phyloP scores from a whole-genome alignment of 805 yeast species.

The Candida jianshihensis region DNA sequence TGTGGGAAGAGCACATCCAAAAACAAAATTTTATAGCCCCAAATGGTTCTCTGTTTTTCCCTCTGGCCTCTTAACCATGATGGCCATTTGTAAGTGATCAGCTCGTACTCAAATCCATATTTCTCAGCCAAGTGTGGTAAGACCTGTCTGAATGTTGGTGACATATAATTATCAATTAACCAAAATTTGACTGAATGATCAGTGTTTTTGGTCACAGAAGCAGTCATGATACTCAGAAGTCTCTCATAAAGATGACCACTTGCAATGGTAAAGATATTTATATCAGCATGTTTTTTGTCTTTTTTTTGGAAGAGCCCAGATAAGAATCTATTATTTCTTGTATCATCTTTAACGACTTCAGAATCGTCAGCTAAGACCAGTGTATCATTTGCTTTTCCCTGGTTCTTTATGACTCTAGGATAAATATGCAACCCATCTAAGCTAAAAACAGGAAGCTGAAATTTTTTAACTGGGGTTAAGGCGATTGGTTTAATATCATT shows the following conservation, averaged over 20 bases:
- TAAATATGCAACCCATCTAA: conserved; percentile 39
- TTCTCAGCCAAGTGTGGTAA: conserved; percentile 52
- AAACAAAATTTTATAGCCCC: conserved; percentile 86
- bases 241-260: conserved; percentile 78
- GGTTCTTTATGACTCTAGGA: conserved; percentile 38
- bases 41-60: conserved; percentile 70
- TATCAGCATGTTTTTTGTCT: conserved; percentile 41
- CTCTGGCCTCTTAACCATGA: conserved; percentile 75
- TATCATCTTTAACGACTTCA: conserved; percentile 3
- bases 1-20: conserved; percentile 84
- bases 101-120: conserved; percentile 62
- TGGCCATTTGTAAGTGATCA: conserved; percentile 91
- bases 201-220: conserved; percentile 63
- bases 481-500: conserved; percentile 9
- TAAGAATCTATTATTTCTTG: conserved; percentile 8
- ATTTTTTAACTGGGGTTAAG: conserved; percentile 6
- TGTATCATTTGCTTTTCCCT: conserved; percentile 29
- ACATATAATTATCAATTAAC: conserved; percentile 77
- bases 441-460: conserved; percentile 30
- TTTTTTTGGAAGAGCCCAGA: conserved; percentile 7
- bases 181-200: conserved; percentile 69
- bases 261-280: conserved; percentile 77
- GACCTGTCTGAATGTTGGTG: conserved; percentile 56
- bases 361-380: conserved; percentile 11
- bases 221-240: conserved; percentile 70